These are phyloP conservation scores for Cymbidium sinense DNA, from an alignment of 106 monocot genomes.

Conservation along the genomic window DNA sequence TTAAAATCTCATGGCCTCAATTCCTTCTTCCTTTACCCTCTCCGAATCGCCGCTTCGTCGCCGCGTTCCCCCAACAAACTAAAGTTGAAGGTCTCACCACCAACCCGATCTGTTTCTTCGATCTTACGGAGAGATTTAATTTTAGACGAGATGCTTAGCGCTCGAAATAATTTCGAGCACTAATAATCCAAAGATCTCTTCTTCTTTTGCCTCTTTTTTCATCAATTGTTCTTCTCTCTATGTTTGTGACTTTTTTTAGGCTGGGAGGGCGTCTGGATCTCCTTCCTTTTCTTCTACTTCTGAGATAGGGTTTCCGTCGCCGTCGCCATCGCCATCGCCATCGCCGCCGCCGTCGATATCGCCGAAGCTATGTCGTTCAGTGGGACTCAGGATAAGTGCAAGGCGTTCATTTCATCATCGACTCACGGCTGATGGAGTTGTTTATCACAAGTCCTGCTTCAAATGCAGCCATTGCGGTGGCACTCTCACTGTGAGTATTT, in stretches of 20 bases:
- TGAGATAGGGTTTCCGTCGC: too few species aligned
- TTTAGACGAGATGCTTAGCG: too few species aligned
- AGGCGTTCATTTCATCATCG: conserved; percentile 42
- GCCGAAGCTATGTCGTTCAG: conserved; percentile 25
- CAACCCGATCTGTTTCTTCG: too few species aligned
- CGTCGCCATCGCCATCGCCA: not conserved
- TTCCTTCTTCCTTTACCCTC: not conserved
- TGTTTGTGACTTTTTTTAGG: not conserved
- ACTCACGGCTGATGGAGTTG: conserved; percentile 26
- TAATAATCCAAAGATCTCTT: too few species aligned
- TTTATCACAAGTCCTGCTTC: conserved; percentile 49
- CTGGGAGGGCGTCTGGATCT: not conserved
- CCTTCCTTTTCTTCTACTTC: conserved; percentile 2
- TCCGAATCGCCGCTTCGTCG: not conserved
- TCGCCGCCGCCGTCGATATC: not conserved
- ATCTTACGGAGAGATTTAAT: too few species aligned
- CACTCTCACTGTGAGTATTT: conserved; percentile 27
- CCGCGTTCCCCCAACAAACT: not conserved
- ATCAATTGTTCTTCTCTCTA: too few species aligned
- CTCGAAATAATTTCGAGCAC: too few species aligned
- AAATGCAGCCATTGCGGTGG: conserved; percentile 52
- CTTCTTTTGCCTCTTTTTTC: too few species aligned
- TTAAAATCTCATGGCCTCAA: not conserved
- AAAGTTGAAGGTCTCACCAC: too few species aligned
- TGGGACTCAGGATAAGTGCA: conserved; percentile 52